Conservation (phyloP, 2,329 filamentous ascomycete species). For the Ascochyta clinopodiicola region DNA sequence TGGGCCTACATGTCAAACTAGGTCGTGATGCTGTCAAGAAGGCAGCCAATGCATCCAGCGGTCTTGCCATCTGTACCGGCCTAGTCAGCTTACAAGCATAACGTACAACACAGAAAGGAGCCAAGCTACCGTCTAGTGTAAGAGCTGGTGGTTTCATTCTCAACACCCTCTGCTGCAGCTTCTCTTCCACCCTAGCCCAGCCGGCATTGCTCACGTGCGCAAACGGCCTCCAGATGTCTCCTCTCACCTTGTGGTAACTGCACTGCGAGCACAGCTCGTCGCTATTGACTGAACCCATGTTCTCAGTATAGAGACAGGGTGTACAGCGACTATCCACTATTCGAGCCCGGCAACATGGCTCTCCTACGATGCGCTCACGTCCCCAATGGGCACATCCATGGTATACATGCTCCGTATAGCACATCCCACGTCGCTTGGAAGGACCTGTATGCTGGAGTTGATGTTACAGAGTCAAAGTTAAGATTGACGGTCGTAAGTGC, state of each 20-base stretch:
- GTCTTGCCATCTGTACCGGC: slow-evolving; percentile 9
- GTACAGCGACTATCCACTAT: slow-evolving; percentile 25
- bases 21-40: slow-evolving; percentile 2
- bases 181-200: slow-evolving; percentile 29
- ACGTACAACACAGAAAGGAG: background rate
- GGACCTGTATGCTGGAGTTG: background rate
- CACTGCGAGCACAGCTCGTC: slow-evolving; percentile 28
- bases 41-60: slow-evolving; percentile 15
- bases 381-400: slow-evolving; percentile 44
- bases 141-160: background rate
- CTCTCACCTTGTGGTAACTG: slow-evolving; percentile 20
- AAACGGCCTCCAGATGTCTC: slow-evolving; percentile 29
- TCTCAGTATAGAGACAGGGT: slow-evolving; percentile 33
- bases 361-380: slow-evolving; percentile 31
- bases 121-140: background rate
- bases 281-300: slow-evolving; percentile 33
- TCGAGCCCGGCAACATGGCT: slow-evolving; percentile 40
- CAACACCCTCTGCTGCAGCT: slow-evolving; percentile 14
- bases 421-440: slow-evolving; percentile 28
- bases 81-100: background rate
- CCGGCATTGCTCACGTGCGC: slow-evolving; percentile 24
- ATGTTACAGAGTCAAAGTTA: background rate
- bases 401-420: slow-evolving; percentile 41
- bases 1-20: background rate
- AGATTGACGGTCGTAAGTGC: background rate